phyloP scores from a whole-genome alignment of 257 asterid species.

The Ehretia macrophylla region DNA sequence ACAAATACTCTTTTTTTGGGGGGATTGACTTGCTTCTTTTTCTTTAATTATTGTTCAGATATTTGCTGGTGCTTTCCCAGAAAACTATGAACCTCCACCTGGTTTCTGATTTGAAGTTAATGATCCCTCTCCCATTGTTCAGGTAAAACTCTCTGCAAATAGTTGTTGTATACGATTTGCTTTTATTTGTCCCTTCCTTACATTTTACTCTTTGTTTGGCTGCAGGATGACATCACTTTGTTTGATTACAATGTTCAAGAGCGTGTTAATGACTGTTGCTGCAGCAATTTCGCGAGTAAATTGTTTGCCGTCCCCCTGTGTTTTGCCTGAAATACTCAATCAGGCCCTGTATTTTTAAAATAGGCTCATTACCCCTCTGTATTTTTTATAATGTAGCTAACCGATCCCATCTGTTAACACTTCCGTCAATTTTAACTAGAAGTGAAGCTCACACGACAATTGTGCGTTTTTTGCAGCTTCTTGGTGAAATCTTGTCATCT shows the following conservation, averaged over 20 bases:
- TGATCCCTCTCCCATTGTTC: slow-evolving; percentile 68
- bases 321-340: too few relatives aligned
- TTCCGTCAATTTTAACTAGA: too few relatives aligned
- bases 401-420: too few relatives aligned
- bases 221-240: slow-evolving; percentile 61
- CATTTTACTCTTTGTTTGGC: slow-evolving; percentile 17
- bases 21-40: too few relatives aligned
- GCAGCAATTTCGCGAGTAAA: slow-evolving; percentile 73
- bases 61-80: slow-evolving; percentile 88
- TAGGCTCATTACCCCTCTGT: too few relatives aligned
- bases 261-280: slow-evolving; percentile 81
- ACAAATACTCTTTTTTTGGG: too few relatives aligned
- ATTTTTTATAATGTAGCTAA: too few relatives aligned
- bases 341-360: too few relatives aligned
- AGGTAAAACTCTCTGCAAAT: slow-evolving; percentile 41
- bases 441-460: too few relatives aligned
- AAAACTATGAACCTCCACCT: slow-evolving; percentile 79
- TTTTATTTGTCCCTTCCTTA: slow-evolving; percentile 7
- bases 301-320: too few relatives aligned
- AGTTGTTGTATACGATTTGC: background rate
- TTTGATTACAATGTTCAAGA: slow-evolving; percentile 87
- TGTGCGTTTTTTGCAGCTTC: too few relatives aligned
- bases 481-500: too few relatives aligned
- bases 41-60: slow-evolving; percentile 38
- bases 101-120: slow-evolving; percentile 76